Conservation (phyloP, 2,329 filamentous ascomycete species). For the Talaromyces sp. region DNA sequence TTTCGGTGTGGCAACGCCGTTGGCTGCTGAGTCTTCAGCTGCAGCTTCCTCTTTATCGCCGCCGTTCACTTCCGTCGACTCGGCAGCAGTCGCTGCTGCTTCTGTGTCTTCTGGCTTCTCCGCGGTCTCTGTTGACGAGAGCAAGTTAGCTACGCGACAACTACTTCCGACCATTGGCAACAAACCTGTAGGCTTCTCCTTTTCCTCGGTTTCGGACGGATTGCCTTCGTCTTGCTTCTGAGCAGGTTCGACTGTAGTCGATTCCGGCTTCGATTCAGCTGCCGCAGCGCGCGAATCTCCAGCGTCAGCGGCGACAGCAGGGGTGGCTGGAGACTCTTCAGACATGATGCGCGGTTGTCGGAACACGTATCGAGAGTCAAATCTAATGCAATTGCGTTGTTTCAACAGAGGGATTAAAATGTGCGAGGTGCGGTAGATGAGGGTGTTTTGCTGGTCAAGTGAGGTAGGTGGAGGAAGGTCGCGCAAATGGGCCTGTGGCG, state of each 20-base stretch:
- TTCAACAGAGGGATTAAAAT: not conserved
- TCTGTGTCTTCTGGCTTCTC: constrained; percentile 28
- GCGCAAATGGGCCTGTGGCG: constrained; percentile 23
- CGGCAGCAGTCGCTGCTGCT: constrained; percentile 28
- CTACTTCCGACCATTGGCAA: not conserved
- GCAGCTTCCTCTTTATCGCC: constrained; percentile 13
- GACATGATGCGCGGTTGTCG: constrained; percentile 34
- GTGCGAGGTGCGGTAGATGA: not conserved
- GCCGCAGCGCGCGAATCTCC: constrained; percentile 31
- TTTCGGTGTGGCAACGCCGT: constrained; percentile 52
- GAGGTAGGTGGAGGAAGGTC: not conserved
- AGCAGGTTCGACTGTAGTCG: constrained; percentile 23
- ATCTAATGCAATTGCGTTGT: not conserved
- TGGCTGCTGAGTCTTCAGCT: constrained; percentile 26
- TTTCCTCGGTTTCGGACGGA: constrained; percentile 21
- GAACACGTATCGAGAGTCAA: not conserved
- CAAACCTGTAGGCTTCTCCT: constrained; percentile 33
- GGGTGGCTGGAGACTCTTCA: constrained; percentile 36
- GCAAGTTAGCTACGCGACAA: constrained; percentile 1
- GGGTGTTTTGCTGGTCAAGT: not conserved
- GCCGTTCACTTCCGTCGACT: constrained; percentile 24
- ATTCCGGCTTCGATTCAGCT: constrained; percentile 26
- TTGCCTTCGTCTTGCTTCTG: constrained; percentile 8
- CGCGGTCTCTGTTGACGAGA: not conserved
- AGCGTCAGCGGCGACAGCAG: constrained; percentile 29